phyloP scores from a whole-genome alignment of 306 rosid species.

The Parietaria judaica region DNA sequence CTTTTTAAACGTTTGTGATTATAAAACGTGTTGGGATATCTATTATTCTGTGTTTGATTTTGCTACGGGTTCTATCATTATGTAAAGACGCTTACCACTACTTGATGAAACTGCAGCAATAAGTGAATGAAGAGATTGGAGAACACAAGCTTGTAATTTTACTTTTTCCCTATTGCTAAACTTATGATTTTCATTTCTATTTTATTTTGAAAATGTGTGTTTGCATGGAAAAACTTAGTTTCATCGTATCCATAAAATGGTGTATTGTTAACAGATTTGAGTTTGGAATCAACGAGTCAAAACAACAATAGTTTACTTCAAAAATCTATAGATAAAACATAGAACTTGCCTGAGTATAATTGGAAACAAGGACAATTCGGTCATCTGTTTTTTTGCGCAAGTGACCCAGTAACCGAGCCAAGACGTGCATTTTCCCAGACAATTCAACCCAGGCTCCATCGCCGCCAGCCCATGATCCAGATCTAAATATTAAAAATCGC shows the following conservation, averaged over 20 bases:
- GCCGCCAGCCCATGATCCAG: slow-evolving; percentile 92
- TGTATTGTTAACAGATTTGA: not conserved
- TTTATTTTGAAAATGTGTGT: not conserved
- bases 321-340: too few relatives aligned
- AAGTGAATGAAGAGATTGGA: not conserved
- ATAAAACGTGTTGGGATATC: too few relatives aligned
- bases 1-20: too few relatives aligned
- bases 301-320: not conserved
- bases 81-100: not conserved
- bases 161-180: not conserved
- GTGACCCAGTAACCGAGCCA: slow-evolving; percentile 85
- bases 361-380: slow-evolving; percentile 92
- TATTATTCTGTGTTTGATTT: too few relatives aligned
- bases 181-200: not conserved
- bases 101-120: not conserved
- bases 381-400: slow-evolving; percentile 72
- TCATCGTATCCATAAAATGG: not conserved
- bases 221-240: not conserved
- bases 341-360: slow-evolving; percentile 81
- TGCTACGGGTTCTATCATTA: too few relatives aligned
- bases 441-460: slow-evolving; percentile 94
- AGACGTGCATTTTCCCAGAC: slow-evolving; percentile 96
- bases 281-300: not conserved
- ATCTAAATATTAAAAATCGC: slow-evolving; percentile 33
- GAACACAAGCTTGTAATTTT: not conserved